These are phyloP conservation scores for Salinomyces thailandicus DNA, from an alignment of 2,329 filamentous ascomycete species.

Conservation along the genomic window DNA sequence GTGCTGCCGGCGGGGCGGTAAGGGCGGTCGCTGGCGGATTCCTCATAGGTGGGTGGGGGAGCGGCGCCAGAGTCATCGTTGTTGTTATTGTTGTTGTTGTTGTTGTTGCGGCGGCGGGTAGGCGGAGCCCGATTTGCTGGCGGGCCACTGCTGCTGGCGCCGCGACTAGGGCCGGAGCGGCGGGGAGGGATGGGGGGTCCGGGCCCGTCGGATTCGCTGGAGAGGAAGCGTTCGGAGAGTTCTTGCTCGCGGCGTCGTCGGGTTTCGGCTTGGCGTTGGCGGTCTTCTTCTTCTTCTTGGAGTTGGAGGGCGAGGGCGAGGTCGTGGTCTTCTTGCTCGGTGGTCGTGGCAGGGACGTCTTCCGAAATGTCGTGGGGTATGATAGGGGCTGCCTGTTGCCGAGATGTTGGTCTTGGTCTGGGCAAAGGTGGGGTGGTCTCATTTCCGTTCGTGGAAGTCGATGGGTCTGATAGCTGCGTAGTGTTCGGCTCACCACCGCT, in stretches of 20 bases:
- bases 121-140: neutral
- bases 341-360: constrained; percentile 8
- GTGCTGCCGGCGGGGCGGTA: constrained; percentile 33
- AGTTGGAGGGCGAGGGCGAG: constrained; percentile 82
- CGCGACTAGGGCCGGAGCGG: constrained; percentile 5
- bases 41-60: constrained; percentile 56
- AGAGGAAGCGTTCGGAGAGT: constrained; percentile 58
- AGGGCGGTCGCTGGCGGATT: constrained; percentile 46
- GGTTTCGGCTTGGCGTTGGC: constrained; percentile 49
- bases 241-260: constrained; percentile 56
- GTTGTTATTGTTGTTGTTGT: too few relatives aligned
- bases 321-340: constrained; percentile 70
- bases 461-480: too few relatives aligned
- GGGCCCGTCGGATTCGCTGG: constrained; percentile 38
- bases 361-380: neutral
- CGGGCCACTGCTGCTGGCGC: constrained; percentile 1
- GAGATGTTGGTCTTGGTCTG: constrained; percentile 16
- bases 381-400: neutral
- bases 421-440: constrained; percentile 7
- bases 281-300: constrained; percentile 86
- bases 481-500: constrained; percentile 2
- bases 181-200: constrained; percentile 16
- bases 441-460: constrained; percentile 3
- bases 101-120: neutral
- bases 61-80: constrained; percentile 36